A percentile compares a stretch with the other conserved stretches of the same genome.
Evolutionary conservation across 495 filamentous ascomycete genomes (phyloP).

Genomic region (Penicillium diatomitis): DNA sequence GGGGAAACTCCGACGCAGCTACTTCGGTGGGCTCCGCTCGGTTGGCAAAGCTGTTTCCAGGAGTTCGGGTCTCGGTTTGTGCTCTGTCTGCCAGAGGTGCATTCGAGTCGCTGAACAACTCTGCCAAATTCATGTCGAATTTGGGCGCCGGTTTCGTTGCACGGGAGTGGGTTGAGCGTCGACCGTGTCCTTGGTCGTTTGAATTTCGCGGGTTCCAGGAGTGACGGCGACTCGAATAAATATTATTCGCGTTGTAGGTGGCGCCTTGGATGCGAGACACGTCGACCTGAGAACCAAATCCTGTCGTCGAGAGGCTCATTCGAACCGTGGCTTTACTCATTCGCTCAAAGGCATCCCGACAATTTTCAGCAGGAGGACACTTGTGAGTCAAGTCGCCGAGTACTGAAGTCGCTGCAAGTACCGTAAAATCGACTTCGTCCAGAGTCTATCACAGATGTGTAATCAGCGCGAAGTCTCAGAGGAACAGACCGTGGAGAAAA

Average conservation of each 20-base stretch:
- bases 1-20: conserved; percentile 16
- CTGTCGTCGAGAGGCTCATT: conserved; percentile 79
- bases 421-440: conserved; percentile 93
- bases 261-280: conserved; percentile 15
- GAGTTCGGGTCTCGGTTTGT: conserved; percentile 8
- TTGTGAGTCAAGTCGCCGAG: conserved; percentile 66
- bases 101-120: conserved; percentile 32
- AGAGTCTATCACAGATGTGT: conserved; percentile 48
- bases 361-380: conserved; percentile 74
- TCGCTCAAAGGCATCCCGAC: conserved; percentile 87
- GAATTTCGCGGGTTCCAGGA: conserved; percentile 20
- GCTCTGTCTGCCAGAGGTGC: conserved; percentile 19
- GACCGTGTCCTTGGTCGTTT: conserved; percentile 13
- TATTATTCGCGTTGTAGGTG: conserved; percentile 8
- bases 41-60: conserved; percentile 11
- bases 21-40: conserved; percentile 22
- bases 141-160: conserved; percentile 36
- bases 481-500: background rate
- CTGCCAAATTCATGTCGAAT: conserved; percentile 59
- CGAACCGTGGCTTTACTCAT: conserved; percentile 92
- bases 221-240: conserved; percentile 19
- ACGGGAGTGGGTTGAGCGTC: conserved; percentile 21
- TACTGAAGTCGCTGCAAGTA: conserved; percentile 89
- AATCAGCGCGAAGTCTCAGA: background rate
- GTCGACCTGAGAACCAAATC: conserved; percentile 54